phyloP scores from a whole-genome alignment of 179 eudicot genomes.

The Nepenthes alata region DNA sequence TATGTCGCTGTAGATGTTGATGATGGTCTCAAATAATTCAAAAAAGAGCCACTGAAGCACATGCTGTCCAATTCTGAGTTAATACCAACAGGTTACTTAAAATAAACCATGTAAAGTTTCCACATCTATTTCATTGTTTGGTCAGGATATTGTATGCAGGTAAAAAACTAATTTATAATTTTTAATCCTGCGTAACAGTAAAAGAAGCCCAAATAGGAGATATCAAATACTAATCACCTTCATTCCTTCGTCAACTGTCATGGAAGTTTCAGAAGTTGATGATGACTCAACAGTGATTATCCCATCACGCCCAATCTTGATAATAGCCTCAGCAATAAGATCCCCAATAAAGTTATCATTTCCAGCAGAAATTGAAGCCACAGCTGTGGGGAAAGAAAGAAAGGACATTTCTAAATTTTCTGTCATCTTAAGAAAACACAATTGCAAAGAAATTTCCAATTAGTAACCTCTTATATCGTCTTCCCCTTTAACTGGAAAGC shows the following conservation, averaged over 20 bases:
- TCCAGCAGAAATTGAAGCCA: slow-evolving; percentile 84
- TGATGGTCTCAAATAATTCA: too few species aligned
- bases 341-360: slow-evolving; percentile 81
- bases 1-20: too few species aligned
- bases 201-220: too few species aligned
- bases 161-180: too few species aligned
- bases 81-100: too few species aligned
- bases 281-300: slow-evolving; percentile 68
- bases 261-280: slow-evolving; percentile 54
- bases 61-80: too few species aligned
- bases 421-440: slow-evolving; percentile 2
- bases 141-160: too few species aligned
- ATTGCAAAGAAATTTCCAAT: not conserved
- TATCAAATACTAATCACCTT: slow-evolving; percentile 37
- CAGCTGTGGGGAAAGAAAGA: slow-evolving; percentile 35
- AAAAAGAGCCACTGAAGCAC: too few species aligned
- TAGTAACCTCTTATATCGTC: slow-evolving; percentile 61
- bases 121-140: too few species aligned
- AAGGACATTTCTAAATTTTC: slow-evolving; percentile 2
- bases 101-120: too few species aligned
- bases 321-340: slow-evolving; percentile 73
- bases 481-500: slow-evolving; percentile 47
- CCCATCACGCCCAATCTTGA: slow-evolving; percentile 77
- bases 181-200: too few species aligned
- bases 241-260: slow-evolving; percentile 88